Evolutionary conservation across 2,329 filamentous ascomycete genomes (phyloP).

Genomic region (Colletotrichum incanum): DNA sequence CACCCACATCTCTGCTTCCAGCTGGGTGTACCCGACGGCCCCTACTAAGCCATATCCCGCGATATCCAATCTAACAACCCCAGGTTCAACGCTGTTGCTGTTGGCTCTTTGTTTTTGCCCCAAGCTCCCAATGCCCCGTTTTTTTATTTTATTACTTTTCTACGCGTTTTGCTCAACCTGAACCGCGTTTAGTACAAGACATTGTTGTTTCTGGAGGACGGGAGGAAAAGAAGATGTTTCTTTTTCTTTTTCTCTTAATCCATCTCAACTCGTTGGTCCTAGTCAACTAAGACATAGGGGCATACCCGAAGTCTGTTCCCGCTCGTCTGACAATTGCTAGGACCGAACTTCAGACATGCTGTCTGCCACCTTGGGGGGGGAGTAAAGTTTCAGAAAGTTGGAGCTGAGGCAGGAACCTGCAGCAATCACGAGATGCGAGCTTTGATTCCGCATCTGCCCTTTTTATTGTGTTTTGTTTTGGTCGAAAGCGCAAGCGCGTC

Average conservation of each 20-base stretch:
- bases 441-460: not conserved
- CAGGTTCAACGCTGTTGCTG: conserved; percentile 9
- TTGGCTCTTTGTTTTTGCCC: not conserved
- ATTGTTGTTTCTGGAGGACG: not conserved
- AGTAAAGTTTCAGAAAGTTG: not conserved
- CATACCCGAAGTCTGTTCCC: not conserved
- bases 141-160: not conserved
- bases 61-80: conserved; percentile 9
- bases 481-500: not conserved
- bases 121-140: not conserved
- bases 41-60: not conserved
- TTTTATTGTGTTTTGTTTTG: no score
- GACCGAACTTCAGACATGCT: not conserved
- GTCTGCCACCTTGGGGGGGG: no score
- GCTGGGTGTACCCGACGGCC: not conserved
- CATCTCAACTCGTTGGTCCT: not conserved
- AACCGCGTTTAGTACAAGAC: not conserved
- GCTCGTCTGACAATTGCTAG: not conserved
- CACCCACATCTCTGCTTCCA: not conserved
- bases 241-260: not conserved
- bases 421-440: not conserved
- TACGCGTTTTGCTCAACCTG: not conserved
- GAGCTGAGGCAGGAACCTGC: no score
- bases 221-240: not conserved
- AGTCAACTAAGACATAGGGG: not conserved